phyloP scores from a whole-genome alignment of 2,329 filamentous ascomycete species.

The Fusarium virguliforme region DNA sequence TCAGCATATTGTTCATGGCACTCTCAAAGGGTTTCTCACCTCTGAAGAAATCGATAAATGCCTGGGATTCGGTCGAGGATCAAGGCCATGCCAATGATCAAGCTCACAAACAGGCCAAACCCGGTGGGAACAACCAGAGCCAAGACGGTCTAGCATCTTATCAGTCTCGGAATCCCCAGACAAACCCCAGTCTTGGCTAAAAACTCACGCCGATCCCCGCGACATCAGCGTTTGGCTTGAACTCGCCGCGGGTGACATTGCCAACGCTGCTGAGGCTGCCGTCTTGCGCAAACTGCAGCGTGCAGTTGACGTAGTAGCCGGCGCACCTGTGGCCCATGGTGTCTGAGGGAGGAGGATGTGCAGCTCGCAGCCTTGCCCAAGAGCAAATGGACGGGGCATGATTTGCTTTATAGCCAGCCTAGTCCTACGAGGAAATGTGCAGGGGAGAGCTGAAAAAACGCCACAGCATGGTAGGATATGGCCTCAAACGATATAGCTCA shows the following conservation, averaged over 20 bases:
- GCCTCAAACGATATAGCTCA: conserved; percentile 2
- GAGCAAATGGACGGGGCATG: neutral
- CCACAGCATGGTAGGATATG: neutral
- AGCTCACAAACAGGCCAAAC: conserved; percentile 9
- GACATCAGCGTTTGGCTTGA: conserved; percentile 8
- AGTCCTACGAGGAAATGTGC: neutral
- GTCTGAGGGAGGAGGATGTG: neutral
- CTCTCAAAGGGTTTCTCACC: neutral
- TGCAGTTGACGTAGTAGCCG: conserved; percentile 10
- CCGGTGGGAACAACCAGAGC: conserved; percentile 12
- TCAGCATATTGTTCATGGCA: neutral
- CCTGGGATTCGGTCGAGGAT: conserved; percentile 7
- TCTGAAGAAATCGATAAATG: conserved; percentile 14
- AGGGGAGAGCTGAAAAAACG: conserved; percentile 8
- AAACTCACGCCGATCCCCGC: conserved; percentile 7
- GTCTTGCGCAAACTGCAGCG: conserved; percentile 2
- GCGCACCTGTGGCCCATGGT: neutral
- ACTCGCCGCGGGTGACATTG: conserved; percentile 10
- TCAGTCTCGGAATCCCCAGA: neutral
- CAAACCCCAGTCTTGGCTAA: neutral
- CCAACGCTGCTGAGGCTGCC: neutral
- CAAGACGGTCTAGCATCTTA: conserved; percentile 6
- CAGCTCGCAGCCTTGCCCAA: neutral
- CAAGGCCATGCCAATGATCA: conserved; percentile 7
- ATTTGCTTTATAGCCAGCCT: neutral